These are phyloP conservation scores for Graphium sp. DNA, from an alignment of 2,329 filamentous ascomycete genomes.

Conservation along the genomic window DNA sequence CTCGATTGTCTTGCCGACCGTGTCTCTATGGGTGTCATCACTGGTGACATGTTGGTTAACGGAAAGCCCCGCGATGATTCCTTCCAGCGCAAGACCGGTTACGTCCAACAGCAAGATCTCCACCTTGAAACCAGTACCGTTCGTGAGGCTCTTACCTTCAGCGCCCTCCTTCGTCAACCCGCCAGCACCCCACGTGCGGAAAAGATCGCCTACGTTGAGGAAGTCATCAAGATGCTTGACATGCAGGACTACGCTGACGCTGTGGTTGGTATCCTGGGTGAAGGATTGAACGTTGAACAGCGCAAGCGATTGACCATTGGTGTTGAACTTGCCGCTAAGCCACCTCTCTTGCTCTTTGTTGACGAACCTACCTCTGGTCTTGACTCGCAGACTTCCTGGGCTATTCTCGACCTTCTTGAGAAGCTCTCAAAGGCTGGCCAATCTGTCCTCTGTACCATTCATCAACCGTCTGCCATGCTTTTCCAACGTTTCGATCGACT, in stretches of 20 bases:
- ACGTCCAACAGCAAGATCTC: constrained; percentile 52
- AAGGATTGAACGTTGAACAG: constrained; percentile 30
- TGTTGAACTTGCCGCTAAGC: constrained; percentile 25
- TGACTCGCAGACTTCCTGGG: constrained; percentile 47
- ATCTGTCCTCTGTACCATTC: constrained; percentile 31
- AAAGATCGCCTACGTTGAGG: constrained; percentile 33
- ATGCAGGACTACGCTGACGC: constrained; percentile 39
- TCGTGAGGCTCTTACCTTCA: constrained; percentile 21
- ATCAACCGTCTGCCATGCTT: constrained; percentile 27
- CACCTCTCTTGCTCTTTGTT: constrained; percentile 30
- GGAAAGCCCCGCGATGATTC: constrained; percentile 47
- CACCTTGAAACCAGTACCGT: constrained; percentile 25
- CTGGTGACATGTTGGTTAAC: constrained; percentile 54
- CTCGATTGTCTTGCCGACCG: constrained; percentile 48
- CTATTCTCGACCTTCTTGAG: constrained; percentile 53
- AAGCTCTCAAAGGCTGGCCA: constrained; percentile 39
- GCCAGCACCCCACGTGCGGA: constrained; percentile 22
- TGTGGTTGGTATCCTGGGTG: constrained; percentile 26
- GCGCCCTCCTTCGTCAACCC: constrained; percentile 26
- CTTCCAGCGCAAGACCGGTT: constrained; percentile 57
- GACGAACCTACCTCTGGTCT: constrained; percentile 39
- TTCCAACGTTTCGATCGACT: constrained; percentile 33
- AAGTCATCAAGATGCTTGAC: constrained; percentile 34
- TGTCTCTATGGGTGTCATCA: constrained; percentile 56
- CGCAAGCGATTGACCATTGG: constrained; percentile 33